Conservation (phyloP, 176 grass and related monocot species). For the Phragmites australis region DNA sequence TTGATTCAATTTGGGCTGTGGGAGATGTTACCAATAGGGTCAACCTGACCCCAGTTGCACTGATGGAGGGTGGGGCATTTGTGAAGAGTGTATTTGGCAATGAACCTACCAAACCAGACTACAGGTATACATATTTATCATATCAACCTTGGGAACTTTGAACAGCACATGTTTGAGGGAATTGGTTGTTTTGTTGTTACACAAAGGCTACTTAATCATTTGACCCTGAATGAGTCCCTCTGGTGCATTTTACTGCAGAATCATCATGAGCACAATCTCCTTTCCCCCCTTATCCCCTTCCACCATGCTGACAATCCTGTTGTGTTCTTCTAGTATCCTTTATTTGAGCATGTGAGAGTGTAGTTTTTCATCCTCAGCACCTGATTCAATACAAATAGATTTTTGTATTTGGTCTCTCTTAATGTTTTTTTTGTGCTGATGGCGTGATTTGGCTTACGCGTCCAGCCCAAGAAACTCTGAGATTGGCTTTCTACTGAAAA, state of each 20-base stretch:
- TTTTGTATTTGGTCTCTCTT: conserved; percentile 10
- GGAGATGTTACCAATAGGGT: conserved; percentile 79
- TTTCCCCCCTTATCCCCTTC: background rate
- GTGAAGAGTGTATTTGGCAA: conserved; percentile 64
- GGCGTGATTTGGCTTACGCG: background rate
- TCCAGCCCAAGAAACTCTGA: conserved; percentile 1
- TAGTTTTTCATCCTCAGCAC: background rate
- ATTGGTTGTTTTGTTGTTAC: background rate
- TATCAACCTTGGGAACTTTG: background rate
- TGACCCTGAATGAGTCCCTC: background rate
- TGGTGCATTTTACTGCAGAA: background rate
- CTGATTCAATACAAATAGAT: background rate
- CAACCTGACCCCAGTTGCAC: conserved; percentile 76
- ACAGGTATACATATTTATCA: conserved; percentile 44
- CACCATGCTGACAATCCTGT: conserved; percentile 1
- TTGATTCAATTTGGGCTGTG: conserved; percentile 83
- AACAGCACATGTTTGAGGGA: conserved; percentile 14
- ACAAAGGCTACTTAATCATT: conserved; percentile 9
- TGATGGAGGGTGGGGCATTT: conserved; percentile 80
- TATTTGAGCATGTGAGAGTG: background rate
- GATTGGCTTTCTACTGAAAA: conserved; percentile 16
- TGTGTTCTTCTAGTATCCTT: background rate
- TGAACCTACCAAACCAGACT: conserved; percentile 75
- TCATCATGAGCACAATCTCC: background rate
- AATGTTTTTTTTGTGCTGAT: background rate